Percentiles rank a stretch among this genome's conserved stretches.
Conservation (phyloP, 2,329 filamentous ascomycete genomes). For the Trichoderma guizhouense region DNA sequence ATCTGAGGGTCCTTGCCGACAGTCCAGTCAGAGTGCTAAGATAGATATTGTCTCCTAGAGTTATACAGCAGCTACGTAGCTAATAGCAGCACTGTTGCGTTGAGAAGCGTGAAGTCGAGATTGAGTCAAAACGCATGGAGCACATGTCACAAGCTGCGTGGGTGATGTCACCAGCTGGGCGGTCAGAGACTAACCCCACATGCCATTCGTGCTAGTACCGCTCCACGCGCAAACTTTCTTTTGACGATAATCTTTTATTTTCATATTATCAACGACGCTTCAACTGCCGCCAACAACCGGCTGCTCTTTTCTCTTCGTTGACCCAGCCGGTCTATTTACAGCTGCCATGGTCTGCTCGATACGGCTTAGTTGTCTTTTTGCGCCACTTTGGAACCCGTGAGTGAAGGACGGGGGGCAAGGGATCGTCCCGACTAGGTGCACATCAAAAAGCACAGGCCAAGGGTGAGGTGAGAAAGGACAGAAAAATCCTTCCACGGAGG, state of each 20-base stretch:
- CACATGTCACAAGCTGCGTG: neutral
- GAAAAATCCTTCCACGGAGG: neutral
- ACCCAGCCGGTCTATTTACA: neutral
- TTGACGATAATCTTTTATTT: neutral
- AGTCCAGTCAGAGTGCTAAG: neutral
- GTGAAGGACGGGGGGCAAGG: neutral
- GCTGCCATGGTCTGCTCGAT: constrained; percentile 5
- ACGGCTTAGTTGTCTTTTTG: neutral
- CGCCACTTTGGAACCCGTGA: constrained; percentile 6
- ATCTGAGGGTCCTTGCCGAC: constrained; percentile 25
- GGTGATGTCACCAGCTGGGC: constrained; percentile 14
- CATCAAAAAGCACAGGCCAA: neutral
- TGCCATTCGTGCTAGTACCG: neutral
- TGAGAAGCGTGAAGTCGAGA: neutral
- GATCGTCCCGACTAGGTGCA: neutral
- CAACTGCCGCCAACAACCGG: neutral
- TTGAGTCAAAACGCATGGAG: neutral
- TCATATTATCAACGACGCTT: neutral
- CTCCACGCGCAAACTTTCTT: constrained; percentile 10
- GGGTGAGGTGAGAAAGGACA: neutral
- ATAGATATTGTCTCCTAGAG: neutral
- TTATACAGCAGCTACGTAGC: neutral
- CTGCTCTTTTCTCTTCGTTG: neutral
- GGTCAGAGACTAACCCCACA: constrained; percentile 17
- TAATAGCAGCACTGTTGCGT: neutral